Evolutionary conservation across 257 asterid species (phyloP).

Genomic region (Voacanga thouarsii): DNA sequence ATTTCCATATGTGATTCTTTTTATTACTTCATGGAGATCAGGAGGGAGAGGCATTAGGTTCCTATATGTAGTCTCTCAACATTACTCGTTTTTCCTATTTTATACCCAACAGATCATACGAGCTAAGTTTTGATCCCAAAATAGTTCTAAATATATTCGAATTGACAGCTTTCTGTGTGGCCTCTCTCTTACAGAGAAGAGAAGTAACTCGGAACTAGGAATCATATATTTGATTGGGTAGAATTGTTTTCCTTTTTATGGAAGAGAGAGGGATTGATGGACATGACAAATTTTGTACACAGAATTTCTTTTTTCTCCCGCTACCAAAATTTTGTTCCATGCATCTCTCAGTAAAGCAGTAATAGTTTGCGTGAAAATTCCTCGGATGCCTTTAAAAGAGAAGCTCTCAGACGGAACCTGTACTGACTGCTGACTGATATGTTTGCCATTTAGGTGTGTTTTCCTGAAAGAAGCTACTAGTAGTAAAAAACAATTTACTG

Average conservation of each 20-base stretch:
- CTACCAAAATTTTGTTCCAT: neutral
- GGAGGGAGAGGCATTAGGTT: too few species aligned
- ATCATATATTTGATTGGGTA: neutral
- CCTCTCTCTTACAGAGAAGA: too few species aligned
- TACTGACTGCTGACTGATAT: neutral
- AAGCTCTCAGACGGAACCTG: neutral
- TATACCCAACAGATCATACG: neutral
- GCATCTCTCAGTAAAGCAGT: neutral
- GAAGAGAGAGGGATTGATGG: neutral
- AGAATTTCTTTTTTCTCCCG: too few species aligned
- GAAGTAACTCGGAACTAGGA: too few species aligned
- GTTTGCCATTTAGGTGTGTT: neutral
- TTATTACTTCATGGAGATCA: too few species aligned
- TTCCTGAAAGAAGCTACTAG: neutral
- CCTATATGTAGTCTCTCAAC: neutral
- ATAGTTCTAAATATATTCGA: neutral
- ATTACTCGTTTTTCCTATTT: neutral
- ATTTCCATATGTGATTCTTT: too few species aligned
- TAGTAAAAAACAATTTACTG: neutral
- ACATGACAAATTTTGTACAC: neutral
- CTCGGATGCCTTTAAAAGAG: too few species aligned
- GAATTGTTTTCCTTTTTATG: neutral
- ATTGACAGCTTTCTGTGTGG: neutral
- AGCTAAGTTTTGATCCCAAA: neutral
- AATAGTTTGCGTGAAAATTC: conserved; percentile 3